These are phyloP conservation scores for Waitea zeae DNA, from an alignment of 1,284 basidiomycete genomes.

Conservation along the genomic window DNA sequence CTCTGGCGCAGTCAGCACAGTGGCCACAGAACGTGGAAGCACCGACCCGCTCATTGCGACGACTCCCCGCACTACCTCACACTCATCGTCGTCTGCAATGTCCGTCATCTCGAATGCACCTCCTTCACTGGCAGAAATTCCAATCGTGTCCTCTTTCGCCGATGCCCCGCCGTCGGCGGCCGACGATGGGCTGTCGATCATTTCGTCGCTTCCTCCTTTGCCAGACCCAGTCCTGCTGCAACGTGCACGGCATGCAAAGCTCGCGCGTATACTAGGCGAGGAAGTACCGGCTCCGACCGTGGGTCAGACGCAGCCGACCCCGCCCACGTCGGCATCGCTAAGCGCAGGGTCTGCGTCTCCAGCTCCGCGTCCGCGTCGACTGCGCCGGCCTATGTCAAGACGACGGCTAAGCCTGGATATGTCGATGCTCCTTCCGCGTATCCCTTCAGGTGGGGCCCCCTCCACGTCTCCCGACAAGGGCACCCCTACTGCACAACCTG, in stretches of 20 bases:
- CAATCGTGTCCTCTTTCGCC: background rate
- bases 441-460: background rate
- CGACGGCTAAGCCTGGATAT: constrained; percentile 13
- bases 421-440: constrained; percentile 3
- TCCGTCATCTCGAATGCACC: background rate
- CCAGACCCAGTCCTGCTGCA: constrained; percentile 12
- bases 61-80: background rate
- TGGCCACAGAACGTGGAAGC: too few species aligned
- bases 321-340: background rate
- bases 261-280: constrained; percentile 22
- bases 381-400: constrained; percentile 4
- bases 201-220: constrained; percentile 7
- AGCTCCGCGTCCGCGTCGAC: constrained; percentile 9
- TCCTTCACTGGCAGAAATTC: background rate
- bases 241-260: constrained; percentile 19
- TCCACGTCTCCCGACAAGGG: background rate
- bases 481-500: background rate
- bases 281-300: constrained; percentile 20
- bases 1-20: too few species aligned
- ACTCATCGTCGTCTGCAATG: background rate
- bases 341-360: background rate
- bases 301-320: background rate
- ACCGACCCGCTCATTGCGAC: too few species aligned
- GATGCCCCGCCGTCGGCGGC: background rate
- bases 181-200: constrained; percentile 5